Base-by-base conservation (phyloP, 108 stramenopile genomes). In the Skeletonema potamos region DNA sequence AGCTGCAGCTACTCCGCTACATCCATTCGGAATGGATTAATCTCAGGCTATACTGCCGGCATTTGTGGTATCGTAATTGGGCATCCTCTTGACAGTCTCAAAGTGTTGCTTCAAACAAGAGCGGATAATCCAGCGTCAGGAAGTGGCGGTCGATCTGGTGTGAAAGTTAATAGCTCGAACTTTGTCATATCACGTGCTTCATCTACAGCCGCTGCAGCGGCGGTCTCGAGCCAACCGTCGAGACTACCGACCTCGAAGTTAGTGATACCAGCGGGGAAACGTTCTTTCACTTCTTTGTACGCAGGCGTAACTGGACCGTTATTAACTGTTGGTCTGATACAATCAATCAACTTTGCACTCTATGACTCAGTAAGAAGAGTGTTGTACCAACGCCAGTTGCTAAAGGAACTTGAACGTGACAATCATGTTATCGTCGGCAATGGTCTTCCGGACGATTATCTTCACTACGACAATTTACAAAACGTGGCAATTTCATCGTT, bases 281-380 rank as follows among this genome's bases (percentile, higher is more conserved):
- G 75, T 34, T 77, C 80, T 0, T 11, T 90, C 2, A 76, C 79
- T 48, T 72, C 83, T 15, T 64, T 89, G 32, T 93, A 93, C 62
- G 76, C 85, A 13, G 92, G 92, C 13, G 74, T 89, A 34, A 67
- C 77, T 0, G 83, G 79, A 1, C 92, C 92, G 9, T 58, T 93
- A 2, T 10, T 91, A 12, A 86, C 89, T 29, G 75, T 87, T 0
- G 92, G 92, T 29, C 20, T 88, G 29, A 76, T 93, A 6, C 87
- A 86, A 63, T 80, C 81, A 39, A 28, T 91, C 13, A 93, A 89
- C 75, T 93, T 93, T 76, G 79, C 87, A 10, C 65, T 81, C 11
- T 93, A 91, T 64, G 92, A 93, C 70, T 74, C 86, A 5, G 70
- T 76, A 11, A 70, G 92, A 58, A 54, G 88, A 46, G 48, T 81